Evolutionary conservation across 371 early-diverging fungal genomes (phyloP).

Genomic region (Coemansia sp.): DNA sequence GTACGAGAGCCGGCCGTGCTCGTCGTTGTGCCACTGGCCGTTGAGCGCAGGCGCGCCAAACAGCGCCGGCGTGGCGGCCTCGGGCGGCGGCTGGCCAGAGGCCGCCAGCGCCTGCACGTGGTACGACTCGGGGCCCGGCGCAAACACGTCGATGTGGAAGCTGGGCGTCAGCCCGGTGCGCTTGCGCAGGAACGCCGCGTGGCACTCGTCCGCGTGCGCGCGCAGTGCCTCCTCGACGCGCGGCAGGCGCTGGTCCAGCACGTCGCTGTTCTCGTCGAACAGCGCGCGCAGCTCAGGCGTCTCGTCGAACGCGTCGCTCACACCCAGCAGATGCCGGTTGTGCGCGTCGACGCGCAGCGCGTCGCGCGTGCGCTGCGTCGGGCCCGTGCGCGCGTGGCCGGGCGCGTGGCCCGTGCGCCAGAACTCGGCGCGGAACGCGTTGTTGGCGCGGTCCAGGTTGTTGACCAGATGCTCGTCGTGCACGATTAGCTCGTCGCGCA

Average conservation of each 20-base stretch:
- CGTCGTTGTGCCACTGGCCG: slow-evolving; percentile 38
- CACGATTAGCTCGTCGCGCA: slow-evolving; percentile 34
- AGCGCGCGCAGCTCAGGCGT: slow-evolving; percentile 54
- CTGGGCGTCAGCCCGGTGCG: slow-evolving; percentile 56
- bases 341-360: slow-evolving; percentile 17
- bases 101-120: slow-evolving; percentile 33
- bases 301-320: slow-evolving; percentile 51
- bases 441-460: slow-evolving; percentile 29
- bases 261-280: slow-evolving; percentile 55
- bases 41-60: slow-evolving; percentile 9
- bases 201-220: slow-evolving; percentile 52
- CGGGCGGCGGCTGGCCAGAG: slow-evolving; percentile 3
- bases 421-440: slow-evolving; percentile 42
- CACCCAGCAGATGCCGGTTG: slow-evolving; percentile 50
- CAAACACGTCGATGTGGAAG: slow-evolving; percentile 59
- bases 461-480: slow-evolving; percentile 45
- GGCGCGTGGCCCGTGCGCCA: slow-evolving; percentile 26
- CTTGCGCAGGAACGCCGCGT: slow-evolving; percentile 53
- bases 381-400: slow-evolving; percentile 11
- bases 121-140: slow-evolving; percentile 44
- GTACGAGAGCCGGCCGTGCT: slow-evolving; percentile 41
- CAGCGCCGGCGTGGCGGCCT: slow-evolving; percentile 17
- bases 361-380: slow-evolving; percentile 18
- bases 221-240: slow-evolving; percentile 46
- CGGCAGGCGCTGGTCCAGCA: slow-evolving; percentile 48